phyloP scores from a whole-genome alignment of 2,329 filamentous ascomycete species.

The Penicillium sp. region DNA sequence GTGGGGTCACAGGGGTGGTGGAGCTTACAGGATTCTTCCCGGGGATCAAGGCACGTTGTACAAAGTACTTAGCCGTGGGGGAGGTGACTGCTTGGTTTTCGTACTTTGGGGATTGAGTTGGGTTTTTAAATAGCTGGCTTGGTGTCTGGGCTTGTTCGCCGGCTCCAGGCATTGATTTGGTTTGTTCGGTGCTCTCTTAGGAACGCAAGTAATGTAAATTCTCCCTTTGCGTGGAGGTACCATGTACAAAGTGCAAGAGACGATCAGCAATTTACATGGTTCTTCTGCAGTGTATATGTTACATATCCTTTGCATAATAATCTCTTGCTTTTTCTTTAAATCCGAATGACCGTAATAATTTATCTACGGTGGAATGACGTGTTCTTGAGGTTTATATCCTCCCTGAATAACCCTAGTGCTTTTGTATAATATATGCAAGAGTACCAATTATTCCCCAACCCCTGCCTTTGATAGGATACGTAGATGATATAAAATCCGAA shows the following conservation, averaged over 20 bases:
- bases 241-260: conserved; percentile 3
- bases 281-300: not conserved
- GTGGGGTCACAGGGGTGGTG: conserved; percentile 22
- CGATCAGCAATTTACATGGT: not conserved
- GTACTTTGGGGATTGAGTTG: not conserved
- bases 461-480: not conserved
- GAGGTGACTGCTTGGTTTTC: not conserved
- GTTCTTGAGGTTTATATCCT: not conserved
- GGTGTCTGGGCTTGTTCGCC: not conserved
- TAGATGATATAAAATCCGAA: not conserved
- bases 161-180: not conserved
- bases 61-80: conserved; percentile 6
- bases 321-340: not conserved
- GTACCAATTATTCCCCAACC: no score
- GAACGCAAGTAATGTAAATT: not conserved
- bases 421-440: not conserved
- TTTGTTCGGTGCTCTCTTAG: not conserved
- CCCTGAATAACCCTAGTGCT: not conserved
- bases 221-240: not conserved
- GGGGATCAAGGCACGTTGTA: conserved; percentile 16
- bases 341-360: not conserved
- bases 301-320: not conserved
- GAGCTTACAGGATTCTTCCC: conserved; percentile 23
- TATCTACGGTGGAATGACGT: not conserved
- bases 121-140: not conserved